Percentiles rank a stretch among this genome's conserved stretches.
These are phyloP conservation scores for Pythium brachiatum DNA, from an alignment of 352 stramenopile species.

Conservation along the genomic window DNA sequence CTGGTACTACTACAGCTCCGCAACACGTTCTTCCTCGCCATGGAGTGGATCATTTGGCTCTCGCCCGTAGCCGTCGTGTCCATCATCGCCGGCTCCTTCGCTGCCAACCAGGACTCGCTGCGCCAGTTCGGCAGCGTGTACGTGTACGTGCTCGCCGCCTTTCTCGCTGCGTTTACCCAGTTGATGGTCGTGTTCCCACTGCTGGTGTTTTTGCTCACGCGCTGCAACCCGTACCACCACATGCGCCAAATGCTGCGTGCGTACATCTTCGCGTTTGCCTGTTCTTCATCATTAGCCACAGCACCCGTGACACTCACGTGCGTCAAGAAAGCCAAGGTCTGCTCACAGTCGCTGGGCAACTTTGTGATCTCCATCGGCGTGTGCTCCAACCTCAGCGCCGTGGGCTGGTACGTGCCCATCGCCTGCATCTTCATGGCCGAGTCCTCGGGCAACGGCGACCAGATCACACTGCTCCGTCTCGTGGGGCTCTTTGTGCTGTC, in stretches of 20 bases:
- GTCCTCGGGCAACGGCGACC: conserved; percentile 49
- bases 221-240: conserved; percentile 73
- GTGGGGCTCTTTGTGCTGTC: conserved; percentile 62
- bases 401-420: conserved; percentile 64
- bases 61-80: conserved; percentile 71
- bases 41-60: conserved; percentile 72
- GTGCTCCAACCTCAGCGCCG: conserved; percentile 57
- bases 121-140: conserved; percentile 47
- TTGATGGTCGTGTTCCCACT: conserved; percentile 57
- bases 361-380: conserved; percentile 77
- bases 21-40: conserved; percentile 70
- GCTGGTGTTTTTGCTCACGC: conserved; percentile 63
- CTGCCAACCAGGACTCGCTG: conserved; percentile 35
- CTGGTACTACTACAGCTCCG: conserved; percentile 60
- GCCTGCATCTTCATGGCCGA: conserved; percentile 63
- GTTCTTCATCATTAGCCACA: conserved; percentile 63
- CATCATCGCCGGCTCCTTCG: conserved; percentile 61
- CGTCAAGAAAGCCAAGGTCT: conserved; percentile 59
- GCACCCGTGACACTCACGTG: conserved; percentile 66
- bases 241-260: conserved; percentile 65
- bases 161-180: conserved; percentile 41
- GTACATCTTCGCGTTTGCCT: conserved; percentile 72
- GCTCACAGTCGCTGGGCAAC: conserved; percentile 70
- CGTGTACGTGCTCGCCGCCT: conserved; percentile 50
- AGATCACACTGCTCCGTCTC: conserved; percentile 51